phyloP scores from a whole-genome alignment of 2,329 filamentous ascomycete genomes.

The Whalleya microplaca region DNA sequence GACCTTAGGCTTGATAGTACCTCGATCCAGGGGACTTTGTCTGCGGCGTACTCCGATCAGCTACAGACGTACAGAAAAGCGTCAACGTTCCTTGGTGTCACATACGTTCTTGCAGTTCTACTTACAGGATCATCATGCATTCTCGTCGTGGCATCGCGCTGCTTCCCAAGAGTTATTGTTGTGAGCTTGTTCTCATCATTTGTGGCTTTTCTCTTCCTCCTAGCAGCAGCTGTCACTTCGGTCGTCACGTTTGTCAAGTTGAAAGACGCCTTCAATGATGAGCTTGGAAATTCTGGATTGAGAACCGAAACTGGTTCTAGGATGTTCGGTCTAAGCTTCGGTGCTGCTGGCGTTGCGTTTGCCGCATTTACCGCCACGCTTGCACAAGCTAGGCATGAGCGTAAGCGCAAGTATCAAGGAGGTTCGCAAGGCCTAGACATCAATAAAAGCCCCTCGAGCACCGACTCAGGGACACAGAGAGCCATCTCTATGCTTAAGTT shows the following conservation, averaged over 20 bases:
- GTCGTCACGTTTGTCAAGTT: constrained; percentile 32
- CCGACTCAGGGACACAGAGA: background rate
- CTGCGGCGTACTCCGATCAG: constrained; percentile 27
- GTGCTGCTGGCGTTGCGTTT: constrained; percentile 30
- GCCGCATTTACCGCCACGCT: constrained; percentile 12
- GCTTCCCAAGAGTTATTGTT: constrained; percentile 17
- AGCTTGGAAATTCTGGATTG: constrained; percentile 32
- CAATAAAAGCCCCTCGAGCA: constrained; percentile 8
- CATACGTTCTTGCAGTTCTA: constrained; percentile 36
- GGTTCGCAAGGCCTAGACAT: background rate
- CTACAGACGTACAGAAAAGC: constrained; percentile 32
- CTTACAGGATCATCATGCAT: constrained; percentile 29
- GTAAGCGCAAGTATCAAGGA: background rate
- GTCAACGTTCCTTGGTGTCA: constrained; percentile 34
- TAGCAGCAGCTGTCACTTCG: constrained; percentile 32
- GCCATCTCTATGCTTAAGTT: constrained; percentile 8
- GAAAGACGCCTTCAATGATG: constrained; percentile 31
- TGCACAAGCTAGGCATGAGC: background rate
- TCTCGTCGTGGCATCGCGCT: constrained; percentile 24
- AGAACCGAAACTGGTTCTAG: constrained; percentile 21
- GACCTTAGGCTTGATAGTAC: constrained; percentile 37
- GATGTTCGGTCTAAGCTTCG: constrained; percentile 35
- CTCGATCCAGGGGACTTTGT: constrained; percentile 23
- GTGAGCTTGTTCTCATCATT: constrained; percentile 23
- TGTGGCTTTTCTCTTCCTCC: constrained; percentile 32